Evolutionary conservation across 2,329 filamentous ascomycete genomes (phyloP).

Genomic region (Paracoccidioides brasiliensis): DNA sequence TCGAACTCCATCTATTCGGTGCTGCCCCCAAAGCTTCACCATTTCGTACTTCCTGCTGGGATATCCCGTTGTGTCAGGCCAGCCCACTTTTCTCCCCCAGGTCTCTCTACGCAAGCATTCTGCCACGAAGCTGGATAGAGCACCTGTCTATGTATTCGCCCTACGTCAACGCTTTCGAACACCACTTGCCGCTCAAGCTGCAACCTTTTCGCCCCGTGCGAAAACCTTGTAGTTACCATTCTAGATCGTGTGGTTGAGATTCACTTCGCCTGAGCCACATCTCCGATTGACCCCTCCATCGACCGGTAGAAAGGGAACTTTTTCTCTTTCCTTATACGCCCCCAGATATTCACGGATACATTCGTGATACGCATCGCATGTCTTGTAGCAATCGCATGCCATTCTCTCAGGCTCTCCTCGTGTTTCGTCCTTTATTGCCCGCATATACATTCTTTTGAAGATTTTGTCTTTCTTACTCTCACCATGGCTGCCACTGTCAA

Average conservation of each 20-base stretch:
- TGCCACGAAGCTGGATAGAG: conserved; percentile 23
- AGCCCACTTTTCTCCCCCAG: conserved; percentile 3
- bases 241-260: conserved; percentile 82
- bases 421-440: conserved; percentile 20
- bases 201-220: conserved; percentile 92
- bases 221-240: conserved; percentile 82
- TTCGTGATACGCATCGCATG: conserved; percentile 46
- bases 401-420: conserved; percentile 33
- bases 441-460: conserved; percentile 20
- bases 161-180: conserved; percentile 87
- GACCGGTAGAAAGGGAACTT: conserved; percentile 11
- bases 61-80: conserved; percentile 4
- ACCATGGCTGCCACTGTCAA: conserved; percentile 93
- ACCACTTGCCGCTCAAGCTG: conserved; percentile 88
- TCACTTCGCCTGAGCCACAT: conserved; percentile 20
- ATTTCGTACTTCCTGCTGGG: conserved; percentile 3
- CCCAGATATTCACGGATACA: conserved; percentile 2
- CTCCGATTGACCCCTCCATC: conserved; percentile 12
- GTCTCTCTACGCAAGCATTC: conserved; percentile 18
- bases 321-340: conserved; percentile 11
- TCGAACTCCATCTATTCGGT: not conserved
- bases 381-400: conserved; percentile 39
- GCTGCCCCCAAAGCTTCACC: not conserved
- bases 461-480: conserved; percentile 22
- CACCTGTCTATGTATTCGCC: conserved; percentile 96